phyloP scores from a whole-genome alignment of 768 basidiomycete genomes.

The Mycena metata region DNA sequence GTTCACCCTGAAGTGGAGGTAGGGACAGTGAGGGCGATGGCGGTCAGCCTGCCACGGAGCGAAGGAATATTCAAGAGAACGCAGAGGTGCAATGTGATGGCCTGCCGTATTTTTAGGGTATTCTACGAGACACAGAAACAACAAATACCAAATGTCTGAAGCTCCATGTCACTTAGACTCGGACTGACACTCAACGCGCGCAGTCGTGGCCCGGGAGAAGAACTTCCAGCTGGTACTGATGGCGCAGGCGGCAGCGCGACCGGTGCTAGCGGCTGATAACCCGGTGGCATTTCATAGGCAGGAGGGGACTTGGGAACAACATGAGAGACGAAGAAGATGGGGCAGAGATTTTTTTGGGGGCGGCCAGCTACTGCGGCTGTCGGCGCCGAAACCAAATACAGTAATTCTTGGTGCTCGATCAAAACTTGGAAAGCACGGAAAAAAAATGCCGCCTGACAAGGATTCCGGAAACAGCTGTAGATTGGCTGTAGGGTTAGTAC shows the following conservation, averaged over 20 bases:
- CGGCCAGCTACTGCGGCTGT: too few relatives aligned
- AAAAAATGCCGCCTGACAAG: too few relatives aligned
- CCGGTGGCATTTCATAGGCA: not conserved
- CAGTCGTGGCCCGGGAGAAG: not conserved
- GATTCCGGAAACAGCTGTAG: too few relatives aligned
- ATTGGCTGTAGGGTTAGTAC: too few relatives aligned
- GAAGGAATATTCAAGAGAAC: not conserved
- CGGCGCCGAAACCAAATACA: too few relatives aligned
- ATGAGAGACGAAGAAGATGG: too few relatives aligned
- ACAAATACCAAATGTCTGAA: not conserved
- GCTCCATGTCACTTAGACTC: not conserved
- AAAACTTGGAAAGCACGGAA: too few relatives aligned
- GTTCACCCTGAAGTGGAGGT: not conserved
- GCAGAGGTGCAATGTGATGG: not conserved
- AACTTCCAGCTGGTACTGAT: not conserved
- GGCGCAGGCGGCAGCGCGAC: too few relatives aligned
- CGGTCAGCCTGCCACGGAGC: not conserved
- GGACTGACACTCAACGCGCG: not conserved
- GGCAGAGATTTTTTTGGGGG: too few relatives aligned
- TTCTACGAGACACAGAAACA: not conserved
- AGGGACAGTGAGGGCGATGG: conserved; percentile 6
- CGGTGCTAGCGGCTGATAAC: too few relatives aligned
- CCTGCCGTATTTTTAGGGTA: not conserved
- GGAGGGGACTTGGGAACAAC: too few relatives aligned
- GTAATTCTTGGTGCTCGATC: too few relatives aligned